These are phyloP conservation scores for Lactifluus pinguis DNA, from an alignment of 768 basidiomycete species.

Conservation along the genomic window DNA sequence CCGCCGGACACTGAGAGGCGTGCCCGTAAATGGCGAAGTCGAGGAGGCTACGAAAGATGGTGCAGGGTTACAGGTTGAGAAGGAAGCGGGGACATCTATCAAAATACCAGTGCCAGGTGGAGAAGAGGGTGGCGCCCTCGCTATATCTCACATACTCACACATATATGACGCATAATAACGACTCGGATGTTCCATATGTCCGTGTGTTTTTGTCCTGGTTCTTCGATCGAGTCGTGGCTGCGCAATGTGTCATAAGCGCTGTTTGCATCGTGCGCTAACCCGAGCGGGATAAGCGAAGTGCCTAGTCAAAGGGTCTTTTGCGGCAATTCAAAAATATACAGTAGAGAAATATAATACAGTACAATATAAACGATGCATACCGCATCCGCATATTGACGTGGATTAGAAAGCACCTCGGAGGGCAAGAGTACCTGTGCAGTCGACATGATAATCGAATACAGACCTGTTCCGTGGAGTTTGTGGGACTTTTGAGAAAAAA, in stretches of 20 bases:
- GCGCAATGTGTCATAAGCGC: slow-evolving; percentile 4
- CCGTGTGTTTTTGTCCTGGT: background rate
- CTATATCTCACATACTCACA: slow-evolving; percentile 3
- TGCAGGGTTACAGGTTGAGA: background rate
- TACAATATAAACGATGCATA: background rate
- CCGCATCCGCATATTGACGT: background rate
- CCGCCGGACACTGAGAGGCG: slow-evolving; percentile 4
- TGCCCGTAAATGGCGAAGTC: slow-evolving; percentile 24
- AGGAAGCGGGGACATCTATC: background rate
- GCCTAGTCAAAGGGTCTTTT: slow-evolving; percentile 12
- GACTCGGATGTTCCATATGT: background rate
- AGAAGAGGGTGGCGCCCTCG: background rate
- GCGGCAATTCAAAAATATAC: slow-evolving; percentile 7
- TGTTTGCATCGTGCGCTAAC: slow-evolving; percentile 3
- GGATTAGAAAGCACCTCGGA: background rate
- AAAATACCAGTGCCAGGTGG: background rate
- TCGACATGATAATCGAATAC: background rate
- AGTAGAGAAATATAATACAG: too few relatives aligned
- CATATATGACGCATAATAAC: background rate
- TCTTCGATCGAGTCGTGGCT: background rate
- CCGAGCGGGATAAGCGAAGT: slow-evolving; percentile 15
- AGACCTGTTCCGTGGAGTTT: background rate
- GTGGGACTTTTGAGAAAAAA: too few relatives aligned
- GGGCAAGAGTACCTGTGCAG: background rate
- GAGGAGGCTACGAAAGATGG: background rate